These are phyloP conservation scores for Closterium sp. DNA, from an alignment of 139 green algal genomes.

Conservation along the genomic window DNA sequence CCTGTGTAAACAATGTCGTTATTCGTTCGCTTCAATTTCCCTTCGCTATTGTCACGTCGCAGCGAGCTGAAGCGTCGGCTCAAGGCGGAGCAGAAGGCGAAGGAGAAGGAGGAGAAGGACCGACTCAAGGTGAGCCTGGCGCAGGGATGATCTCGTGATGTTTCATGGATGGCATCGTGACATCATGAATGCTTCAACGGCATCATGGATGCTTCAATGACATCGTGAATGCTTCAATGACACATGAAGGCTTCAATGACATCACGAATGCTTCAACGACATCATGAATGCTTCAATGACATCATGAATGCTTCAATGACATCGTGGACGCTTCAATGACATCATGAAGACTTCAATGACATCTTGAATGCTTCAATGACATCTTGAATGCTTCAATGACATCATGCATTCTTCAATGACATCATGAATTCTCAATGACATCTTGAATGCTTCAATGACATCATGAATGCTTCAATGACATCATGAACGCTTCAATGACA, in stretches of 20 bases:
- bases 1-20: neutral
- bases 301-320: neutral
- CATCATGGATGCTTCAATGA: constrained; percentile 21
- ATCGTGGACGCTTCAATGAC: no score
- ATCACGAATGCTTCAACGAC: neutral
- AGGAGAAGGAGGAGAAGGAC: constrained; percentile 54
- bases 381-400: no score
- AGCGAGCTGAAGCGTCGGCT: constrained; percentile 52
- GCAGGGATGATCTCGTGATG: neutral
- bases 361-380: no score
- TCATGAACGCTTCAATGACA: no score
- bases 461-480: no score
- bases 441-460: no score
- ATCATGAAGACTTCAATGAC: no score
- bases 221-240: neutral
- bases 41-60: neutral
- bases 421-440: no score
- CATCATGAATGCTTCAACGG: constrained; percentile 18
- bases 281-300: constrained; percentile 5
- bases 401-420: no score
- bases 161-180: neutral
- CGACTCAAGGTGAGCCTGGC: constrained; percentile 30
- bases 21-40: neutral
- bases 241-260: neutral
- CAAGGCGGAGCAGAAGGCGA: constrained; percentile 54